Evolutionary conservation across 2,329 filamentous ascomycete genomes (phyloP), one percentile per base, ranked within the genome.

Genomic region (Lasiodiplodia sp.): DNA sequence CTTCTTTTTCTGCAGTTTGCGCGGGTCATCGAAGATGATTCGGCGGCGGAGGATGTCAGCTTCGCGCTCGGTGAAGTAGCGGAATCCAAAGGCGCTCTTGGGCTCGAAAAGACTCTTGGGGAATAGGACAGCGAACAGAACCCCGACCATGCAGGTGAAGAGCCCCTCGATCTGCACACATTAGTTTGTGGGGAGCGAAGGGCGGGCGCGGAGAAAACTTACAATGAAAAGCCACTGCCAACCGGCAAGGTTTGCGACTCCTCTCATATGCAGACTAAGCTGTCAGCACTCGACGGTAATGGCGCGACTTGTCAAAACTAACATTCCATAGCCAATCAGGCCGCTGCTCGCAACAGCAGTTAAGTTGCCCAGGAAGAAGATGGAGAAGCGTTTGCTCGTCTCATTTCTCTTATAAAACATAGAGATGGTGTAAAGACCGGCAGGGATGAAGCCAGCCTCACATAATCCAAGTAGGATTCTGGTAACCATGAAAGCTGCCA

Each of bases 291-390:
- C 23, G 23, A 8, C n/a, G 7, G 14, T 12, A 10, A 7, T 1
- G 37, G 4, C 44, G 23, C 28, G 3, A n/a, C 18, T 18, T n/a
- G 37, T 10, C 34, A 28, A 40, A 8, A 56, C 68, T 67, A 56
- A 69, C 80, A 81, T 72, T 1, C 80, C 80, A 14, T 77, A 79
- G 0, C 78, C 79, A 44, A 81, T 80, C 14, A 81, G 70, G 63
- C 76, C 78, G 21, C 75, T 75, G 0, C 84, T 81, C 0, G 82
- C 83, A 21, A 81, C 79, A 5, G 84, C 86, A 18, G 86, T 79
- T 73, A 86, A 82, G 72, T 86, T 86, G 12, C 86, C 86, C 68
- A 87, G 85, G 77, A 85, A 88, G 75, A 87, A 87, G 40, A 87
- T 73, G 73, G 84, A 84, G 60, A 86, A 82, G 10, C 86, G 81